phyloP scores from a whole-genome alignment of 2,329 filamentous ascomycete genomes.

The Venturia carpophila region DNA sequence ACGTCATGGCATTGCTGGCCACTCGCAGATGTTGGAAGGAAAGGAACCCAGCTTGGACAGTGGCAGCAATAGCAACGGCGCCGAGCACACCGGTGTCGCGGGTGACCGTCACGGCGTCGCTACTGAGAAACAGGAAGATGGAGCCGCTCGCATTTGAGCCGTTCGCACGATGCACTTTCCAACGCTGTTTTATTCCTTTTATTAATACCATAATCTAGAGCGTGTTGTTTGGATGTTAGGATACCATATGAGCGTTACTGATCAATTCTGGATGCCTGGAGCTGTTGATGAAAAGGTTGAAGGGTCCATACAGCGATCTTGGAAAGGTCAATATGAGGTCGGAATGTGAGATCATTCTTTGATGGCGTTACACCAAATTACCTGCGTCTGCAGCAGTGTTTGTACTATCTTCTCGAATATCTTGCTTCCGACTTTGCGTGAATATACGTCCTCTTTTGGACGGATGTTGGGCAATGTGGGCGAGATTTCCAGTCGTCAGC shows the following conservation, averaged over 20 bases:
- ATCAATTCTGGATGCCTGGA: neutral
- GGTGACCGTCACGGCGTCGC: conserved; percentile 47
- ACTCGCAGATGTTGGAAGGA: conserved; percentile 57
- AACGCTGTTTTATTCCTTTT: neutral
- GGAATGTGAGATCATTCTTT: too few relatives aligned
- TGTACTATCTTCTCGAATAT: neutral
- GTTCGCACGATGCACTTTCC: neutral
- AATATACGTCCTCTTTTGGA: neutral
- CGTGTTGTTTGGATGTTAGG: neutral
- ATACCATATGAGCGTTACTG: conserved; percentile 4
- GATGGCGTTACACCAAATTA: neutral
- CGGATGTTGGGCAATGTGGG: too few relatives aligned
- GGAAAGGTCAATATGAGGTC: neutral
- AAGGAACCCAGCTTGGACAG: conserved; percentile 41
- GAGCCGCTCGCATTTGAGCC: conserved; percentile 2
- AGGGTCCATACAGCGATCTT: neutral
- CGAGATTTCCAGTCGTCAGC: neutral
- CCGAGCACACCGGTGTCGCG: conserved; percentile 41
- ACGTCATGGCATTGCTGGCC: conserved; percentile 62
- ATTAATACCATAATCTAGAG: conserved; percentile 9
- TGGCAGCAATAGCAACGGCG: conserved; percentile 31
- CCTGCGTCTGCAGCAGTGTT: neutral
- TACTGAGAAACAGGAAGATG: conserved; percentile 22
- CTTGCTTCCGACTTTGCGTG: neutral
- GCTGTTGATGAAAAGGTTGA: neutral